Base-by-base conservation (phyloP, 805 yeast species). In the Sugiyamaella americana region DNA sequence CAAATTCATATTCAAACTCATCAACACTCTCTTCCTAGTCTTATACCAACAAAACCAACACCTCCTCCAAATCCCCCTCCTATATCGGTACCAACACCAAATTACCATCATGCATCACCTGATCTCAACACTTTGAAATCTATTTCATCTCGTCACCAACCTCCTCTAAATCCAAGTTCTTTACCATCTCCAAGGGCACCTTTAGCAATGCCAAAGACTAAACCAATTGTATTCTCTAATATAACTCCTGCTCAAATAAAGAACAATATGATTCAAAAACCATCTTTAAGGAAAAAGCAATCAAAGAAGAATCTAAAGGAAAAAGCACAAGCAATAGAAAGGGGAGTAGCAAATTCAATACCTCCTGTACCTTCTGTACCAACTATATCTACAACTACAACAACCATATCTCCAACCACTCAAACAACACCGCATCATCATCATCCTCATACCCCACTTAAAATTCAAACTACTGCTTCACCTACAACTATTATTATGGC, bases 401-500 rank as follows among this genome's bases (percentile, higher is more conserved):
- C 32, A 8, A 8, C 32, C 13, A 8, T 13, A 8, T 8, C 11
- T 26, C 32, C 32, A 26, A 26, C 13, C 21, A 16, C 6, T 5
- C 41, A 38, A 17, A 8, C 32, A 26, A 26, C 11, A 8, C 32
- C 42, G 6, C 45, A 20, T 13, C 19, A 40, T 10, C 45, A 41
- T 20, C 23, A 49, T 16, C 46, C 48, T 29, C 41, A 29, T 16
- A 47, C 50, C 11, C 50, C 50, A 5, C 36, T 40, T 18, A 36
- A 38, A 21, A 30, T 22, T 18, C 19, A 22, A 4, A 16, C 37
- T 10, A 24, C 20, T 16, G 38, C 44, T 40, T 48, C 51, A 18
- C 51, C 51, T 8, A 48, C 48, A 10, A 48, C 51, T 3, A 36
- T 48, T 5, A 23, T 44, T 6, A 43, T 48, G 51, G 44, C 44